Evolutionary conservation across 176 grass and related monocot genomes (phyloP), one percentile per base, ranked within the genome.

Genomic region (Oryza australiensis): DNA sequence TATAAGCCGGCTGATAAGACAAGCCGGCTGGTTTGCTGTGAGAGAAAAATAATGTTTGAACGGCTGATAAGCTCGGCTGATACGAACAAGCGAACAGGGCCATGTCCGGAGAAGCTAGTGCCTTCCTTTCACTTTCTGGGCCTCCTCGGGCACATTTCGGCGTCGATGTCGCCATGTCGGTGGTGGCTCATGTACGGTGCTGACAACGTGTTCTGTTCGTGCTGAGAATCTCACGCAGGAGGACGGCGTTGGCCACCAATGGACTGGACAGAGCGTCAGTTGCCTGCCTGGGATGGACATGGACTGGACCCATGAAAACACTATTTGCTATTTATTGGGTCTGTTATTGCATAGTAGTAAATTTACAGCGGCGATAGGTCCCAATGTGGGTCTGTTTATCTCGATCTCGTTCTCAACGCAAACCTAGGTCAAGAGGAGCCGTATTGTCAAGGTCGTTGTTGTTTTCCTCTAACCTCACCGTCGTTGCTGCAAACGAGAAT

Each of bases 131-230:
- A 0, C 30, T 32, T 42, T 30, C 38, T 0, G 42, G 46, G 26
- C 48, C 3, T 72, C 35, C 9, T 9, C 0, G 16, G 15, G 27
- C 46, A 9, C 12, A 34, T 11, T 27, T 57, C 63, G 7, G 20
- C 3, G 2, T 32, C 5, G 2, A 41, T n/a, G 42, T n/a, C 11
- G 37, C 5, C 1, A 15, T n/a, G 42, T n/a, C 11, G 37, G n/a
- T 14, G n/a, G 37, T 26, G 12, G 69, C 3, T 55, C 51, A 55
- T 6, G 51, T 55, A 55, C 18, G 20, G 18, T 55, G 51, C 51
- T 20, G 51, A 22, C 70, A 64, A 86, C 77, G 80, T 69, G 86
- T 29, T 78, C 85, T 5, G 81, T 76, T 70, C 68, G 78, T 63
- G 80, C 74, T 33, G 76, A 68, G 22, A 92, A 73, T 49, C 40